Base-by-base conservation (phyloP, 2,329 filamentous ascomycete genomes). In the Ceratocystis harringtonii region DNA sequence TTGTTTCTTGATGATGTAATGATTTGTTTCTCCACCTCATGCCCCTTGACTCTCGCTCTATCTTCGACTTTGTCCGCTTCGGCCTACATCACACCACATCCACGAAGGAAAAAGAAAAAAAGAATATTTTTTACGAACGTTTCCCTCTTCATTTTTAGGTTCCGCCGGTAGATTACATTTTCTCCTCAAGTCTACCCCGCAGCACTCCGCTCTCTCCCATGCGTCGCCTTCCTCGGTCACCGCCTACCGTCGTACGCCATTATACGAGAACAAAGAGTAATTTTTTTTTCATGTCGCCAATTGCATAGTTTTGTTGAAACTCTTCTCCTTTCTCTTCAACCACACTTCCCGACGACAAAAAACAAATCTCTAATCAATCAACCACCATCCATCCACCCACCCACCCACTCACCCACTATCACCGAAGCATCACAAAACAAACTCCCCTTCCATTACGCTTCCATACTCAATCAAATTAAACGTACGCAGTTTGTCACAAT, bases 151-250 rank as follows among this genome's bases (percentile, higher is more conserved):
- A 78, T 79, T 79, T 80, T 81, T 89, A 95, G 90, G 87, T 95
- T 95, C 87, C 89, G 91, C 80, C 90, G 90, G 88, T 95, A 91
- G 85, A 73, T 72, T 71, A 68, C 69, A 69, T 19, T 52, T 63
- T 41, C 48, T 32, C 50, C 32, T 12, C 36, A 15, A 41, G 4
- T 58, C 28, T 30, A 36, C 55, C 5, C n/a, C 6, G 17, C 55
- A 58, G 55, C 55, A 58, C 28, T 36, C 36, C 55, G 55, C 55
- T 32, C 55, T 64, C 22, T 64, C 30, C 30, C 36, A 7, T 15
- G 25, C 44, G 52, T 52, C 22, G 43, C 55, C 58, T 32, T 41
- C 44, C 44, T 41, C 44, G 41, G 43, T 43, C 25, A 28, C 43
- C 50, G 55, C 48, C 32, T 52, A 30, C 25, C 15, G 28, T 7